Percentiles rank a stretch among this genome's conserved stretches.
Conservation (phyloP, 1,139 yeast genomes). For the Hemisphaericaspora xylanilytica region DNA sequence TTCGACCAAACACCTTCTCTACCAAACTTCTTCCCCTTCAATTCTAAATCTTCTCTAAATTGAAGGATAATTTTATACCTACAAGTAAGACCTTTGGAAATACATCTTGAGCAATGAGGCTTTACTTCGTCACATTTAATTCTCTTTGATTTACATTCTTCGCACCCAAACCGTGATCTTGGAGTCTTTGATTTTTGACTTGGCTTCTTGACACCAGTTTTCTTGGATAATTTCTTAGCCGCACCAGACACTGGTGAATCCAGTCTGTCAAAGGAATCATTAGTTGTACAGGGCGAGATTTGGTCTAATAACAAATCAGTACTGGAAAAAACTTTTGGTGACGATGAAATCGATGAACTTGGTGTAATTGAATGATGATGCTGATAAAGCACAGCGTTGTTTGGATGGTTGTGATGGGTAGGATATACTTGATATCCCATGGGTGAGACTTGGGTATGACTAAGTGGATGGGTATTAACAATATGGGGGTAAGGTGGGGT, state of each 20-base stretch:
- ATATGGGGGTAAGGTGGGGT: conserved; percentile 5
- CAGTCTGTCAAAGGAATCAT: conserved; percentile 1
- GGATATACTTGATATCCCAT: conserved; percentile 5
- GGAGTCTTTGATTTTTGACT: conserved; percentile 10
- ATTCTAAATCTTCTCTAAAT: conserved; percentile 31
- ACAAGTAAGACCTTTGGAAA: conserved; percentile 28
- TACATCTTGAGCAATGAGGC: conserved; percentile 41
- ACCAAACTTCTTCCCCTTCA: conserved; percentile 29
- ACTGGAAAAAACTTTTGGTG: conserved; percentile 5
- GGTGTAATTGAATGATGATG: conserved; percentile 5
- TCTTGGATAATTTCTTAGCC: conserved; percentile 3
- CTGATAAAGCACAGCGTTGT: neutral
- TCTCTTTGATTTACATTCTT: conserved; percentile 30
- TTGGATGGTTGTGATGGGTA: too few relatives aligned
- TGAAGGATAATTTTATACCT: conserved; percentile 25
- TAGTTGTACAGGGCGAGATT: conserved; percentile 2
- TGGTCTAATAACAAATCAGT: conserved; percentile 3
- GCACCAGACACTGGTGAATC: neutral
- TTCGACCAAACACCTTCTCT: conserved; percentile 32
- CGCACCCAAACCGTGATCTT: conserved; percentile 31
- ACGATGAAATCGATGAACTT: conserved; percentile 7
- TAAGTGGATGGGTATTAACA: conserved; percentile 1
- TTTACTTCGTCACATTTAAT: conserved; percentile 47
- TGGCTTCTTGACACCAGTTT: neutral
- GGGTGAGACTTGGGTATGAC: conserved; percentile 2